phyloP scores from a whole-genome alignment of 805 yeast species.

The Yamadazyma phyllophila region DNA sequence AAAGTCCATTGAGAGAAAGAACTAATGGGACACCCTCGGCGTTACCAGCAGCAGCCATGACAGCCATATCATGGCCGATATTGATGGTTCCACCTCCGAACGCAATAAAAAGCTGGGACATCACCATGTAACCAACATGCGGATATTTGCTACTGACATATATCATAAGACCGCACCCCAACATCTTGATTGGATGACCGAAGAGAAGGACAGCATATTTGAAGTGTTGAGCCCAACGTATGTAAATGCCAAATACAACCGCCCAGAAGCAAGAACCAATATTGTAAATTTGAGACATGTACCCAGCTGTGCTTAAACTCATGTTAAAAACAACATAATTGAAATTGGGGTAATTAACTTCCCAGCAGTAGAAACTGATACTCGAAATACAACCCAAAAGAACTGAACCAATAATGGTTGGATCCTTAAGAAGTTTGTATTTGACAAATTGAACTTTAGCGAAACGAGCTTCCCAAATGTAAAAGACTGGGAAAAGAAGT shows the following conservation, averaged over 20 bases:
- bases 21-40: constrained; percentile 12
- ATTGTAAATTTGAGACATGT: constrained; percentile 7
- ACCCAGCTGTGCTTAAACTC: constrained; percentile 1
- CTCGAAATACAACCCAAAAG: neutral
- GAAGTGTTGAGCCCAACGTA: constrained; percentile 3
- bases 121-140: constrained; percentile 5
- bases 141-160: constrained; percentile 4
- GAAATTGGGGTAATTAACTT: neutral
- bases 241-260: constrained; percentile 4
- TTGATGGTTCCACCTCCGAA: constrained; percentile 8
- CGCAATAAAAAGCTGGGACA: constrained; percentile 8
- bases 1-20: constrained; percentile 11
- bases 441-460: constrained; percentile 23
- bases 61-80: constrained; percentile 22
- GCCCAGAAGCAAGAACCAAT: constrained; percentile 11
- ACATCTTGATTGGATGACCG: constrained; percentile 5
- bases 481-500: constrained; percentile 13
- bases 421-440: constrained; percentile 20
- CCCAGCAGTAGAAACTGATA: constrained; percentile 7
- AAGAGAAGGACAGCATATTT: constrained; percentile 6
- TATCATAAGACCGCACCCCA: constrained; percentile 8
- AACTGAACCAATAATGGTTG: constrained; percentile 17
- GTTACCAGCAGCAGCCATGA: constrained; percentile 19
- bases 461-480: constrained; percentile 12
- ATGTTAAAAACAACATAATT: constrained; percentile 1